Evolutionary conservation across 352 stramenopile genomes (phyloP), one percentile per base, ranked within the genome.

Genomic region (Aphanomyces astaci): DNA sequence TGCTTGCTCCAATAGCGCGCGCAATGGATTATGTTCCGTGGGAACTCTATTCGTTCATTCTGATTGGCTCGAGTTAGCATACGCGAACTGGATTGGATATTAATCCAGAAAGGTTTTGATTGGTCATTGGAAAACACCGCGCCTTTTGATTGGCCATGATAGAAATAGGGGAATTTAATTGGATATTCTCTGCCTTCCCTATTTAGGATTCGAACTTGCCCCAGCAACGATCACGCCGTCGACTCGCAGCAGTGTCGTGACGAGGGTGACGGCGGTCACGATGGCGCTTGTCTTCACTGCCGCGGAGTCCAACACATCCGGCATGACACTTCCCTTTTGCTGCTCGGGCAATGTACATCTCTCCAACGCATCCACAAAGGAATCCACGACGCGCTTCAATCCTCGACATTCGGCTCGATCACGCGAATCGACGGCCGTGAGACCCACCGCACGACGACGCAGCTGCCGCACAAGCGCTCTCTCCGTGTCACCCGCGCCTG

Each of bases 211-310:
- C 39, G 39, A 46, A 9, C 9, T 49, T 33, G 54, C 11, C 27
- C 31, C 13, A 27, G 25, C 24, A 25, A 63, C 25, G 7, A 52
- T 30, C 17, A 32, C 22, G 19, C 17, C 36, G 30, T 65, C 36
- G 0, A 65, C 11, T 3, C 56, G 56, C 4, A 52, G 32, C 13
- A 65, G 27, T 10, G 36, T 40, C 36, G 40, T 33, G 17, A 30
- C 56, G 36, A 48, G 17, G 4, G 36, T 36, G 36, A 65, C 36
- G 10, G 32, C 56, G 17, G 56, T 65, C 56, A 36, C 28, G 28
- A 65, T 24, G 17, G 56, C 56, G 56, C 32, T 48, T n/a, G 22
- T 13, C 32, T 65, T 65, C 39, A 27, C 19, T 7, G 54, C 32
- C 10, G 19, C 56, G 10, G 15, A 43, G 31, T 65, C 56, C 36